Percentiles rank a stretch among this genome's conserved stretches.
phyloP scores from a whole-genome alignment of 768 basidiomycete genomes.

The Lenzites betulinus region DNA sequence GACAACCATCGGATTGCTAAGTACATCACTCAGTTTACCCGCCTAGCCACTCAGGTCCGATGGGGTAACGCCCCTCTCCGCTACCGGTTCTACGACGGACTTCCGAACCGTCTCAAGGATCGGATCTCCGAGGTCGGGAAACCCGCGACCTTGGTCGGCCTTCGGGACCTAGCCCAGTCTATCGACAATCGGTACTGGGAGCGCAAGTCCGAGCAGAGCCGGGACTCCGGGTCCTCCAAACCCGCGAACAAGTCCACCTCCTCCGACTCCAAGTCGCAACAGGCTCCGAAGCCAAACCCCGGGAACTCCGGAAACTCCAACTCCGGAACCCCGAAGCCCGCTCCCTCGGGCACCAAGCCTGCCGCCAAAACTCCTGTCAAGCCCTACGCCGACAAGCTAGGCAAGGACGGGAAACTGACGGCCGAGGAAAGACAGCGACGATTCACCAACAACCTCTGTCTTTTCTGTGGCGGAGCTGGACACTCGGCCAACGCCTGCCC shows the following conservation, averaged over 20 bases:
- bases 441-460: not conserved
- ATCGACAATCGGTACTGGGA: conserved; percentile 22
- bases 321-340: not conserved
- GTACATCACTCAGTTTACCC: no score
- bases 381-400: no score
- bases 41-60: no score
- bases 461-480: not conserved
- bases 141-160: no score
- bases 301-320: not conserved
- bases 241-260: not conserved
- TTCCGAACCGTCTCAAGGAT: no score
- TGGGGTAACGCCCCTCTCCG: no score
- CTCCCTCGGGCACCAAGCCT: no score
- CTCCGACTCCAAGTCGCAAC: not conserved
- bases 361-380: no score
- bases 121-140: no score
- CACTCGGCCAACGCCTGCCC: not conserved
- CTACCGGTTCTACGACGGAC: no score
- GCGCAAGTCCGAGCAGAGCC: conserved; percentile 8
- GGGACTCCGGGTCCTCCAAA: not conserved
- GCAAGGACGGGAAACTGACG: not conserved
- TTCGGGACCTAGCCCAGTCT: conserved; percentile 1
- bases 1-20: no score
- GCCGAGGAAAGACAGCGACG: not conserved
- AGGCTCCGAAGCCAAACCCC: not conserved